Evolutionary conservation across 1,139 yeast genomes (phyloP).

Genomic region (Kurtzmaniella quercitrusa): DNA sequence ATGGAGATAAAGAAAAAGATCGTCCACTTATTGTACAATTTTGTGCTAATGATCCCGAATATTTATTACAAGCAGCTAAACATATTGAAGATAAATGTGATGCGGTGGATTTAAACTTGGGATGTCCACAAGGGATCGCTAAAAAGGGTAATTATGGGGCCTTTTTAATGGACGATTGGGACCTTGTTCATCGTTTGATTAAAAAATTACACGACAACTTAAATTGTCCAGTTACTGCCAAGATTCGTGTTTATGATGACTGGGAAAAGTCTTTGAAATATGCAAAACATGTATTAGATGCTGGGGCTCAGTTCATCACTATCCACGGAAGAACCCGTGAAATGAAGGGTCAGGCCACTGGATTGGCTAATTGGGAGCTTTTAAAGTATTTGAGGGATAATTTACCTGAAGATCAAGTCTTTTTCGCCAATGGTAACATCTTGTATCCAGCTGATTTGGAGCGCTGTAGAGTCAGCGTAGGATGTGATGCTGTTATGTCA

Average conservation of each 20-base stretch:
- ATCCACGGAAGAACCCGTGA: slow-evolving; percentile 96
- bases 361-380: slow-evolving; percentile 89
- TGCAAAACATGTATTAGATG: slow-evolving; percentile 85
- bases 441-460: slow-evolving; percentile 76
- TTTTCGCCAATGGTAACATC: slow-evolving; percentile 91
- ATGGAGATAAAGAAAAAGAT: slow-evolving; percentile 65
- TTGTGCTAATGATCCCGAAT: slow-evolving; percentile 93
- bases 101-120: slow-evolving; percentile 92
- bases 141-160: slow-evolving; percentile 93
- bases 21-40: slow-evolving; percentile 90
- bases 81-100: slow-evolving; percentile 82
- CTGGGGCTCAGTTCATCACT: slow-evolving; percentile 94
- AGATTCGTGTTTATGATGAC: slow-evolving; percentile 86
- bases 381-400: slow-evolving; percentile 73
- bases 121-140: slow-evolving; percentile 98
- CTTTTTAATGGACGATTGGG: slow-evolving; percentile 97
- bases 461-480: slow-evolving; percentile 59
- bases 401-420: slow-evolving; percentile 77
- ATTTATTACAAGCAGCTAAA: slow-evolving; percentile 73
- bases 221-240: slow-evolving; percentile 89
- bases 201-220: slow-evolving; percentile 68
- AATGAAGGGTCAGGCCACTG: slow-evolving; percentile 95
- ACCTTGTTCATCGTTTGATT: slow-evolving; percentile 66
- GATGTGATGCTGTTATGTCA: slow-evolving; percentile 92
- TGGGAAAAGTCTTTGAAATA: slow-evolving; percentile 79